Evolutionary conservation across 1,139 yeast genomes (phyloP), one percentile per base, ranked within the genome.

Genomic region (Sugiyamaella castrensis): DNA sequence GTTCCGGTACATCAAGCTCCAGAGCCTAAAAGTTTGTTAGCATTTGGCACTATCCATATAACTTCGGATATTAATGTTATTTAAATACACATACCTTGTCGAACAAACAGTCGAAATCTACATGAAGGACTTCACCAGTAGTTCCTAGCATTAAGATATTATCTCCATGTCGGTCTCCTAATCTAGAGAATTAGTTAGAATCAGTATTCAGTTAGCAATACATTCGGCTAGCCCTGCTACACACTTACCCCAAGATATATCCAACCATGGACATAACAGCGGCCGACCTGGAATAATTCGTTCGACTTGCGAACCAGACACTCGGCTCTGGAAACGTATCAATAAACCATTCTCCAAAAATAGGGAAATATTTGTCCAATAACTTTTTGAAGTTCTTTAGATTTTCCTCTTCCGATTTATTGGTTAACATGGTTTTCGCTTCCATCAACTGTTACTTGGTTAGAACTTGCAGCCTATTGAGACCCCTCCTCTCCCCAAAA

Each of bases 221-320:
- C 5, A 19, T 19, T 19, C 24, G 24, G 24, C 24, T 19, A 3
- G 24, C 24, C 24, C 13, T 2, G 26, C 6, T 12, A 15, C 11
- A n/a, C 37, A 26, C 49, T 32, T 43, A 50, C 44, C 73, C 77
- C 8, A 73, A 56, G 50, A 92, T 81, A 64, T 87, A 88, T 0
- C 99, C 98, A 7, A 92, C 95, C 73, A 94, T 89, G 0, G 98
- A 91, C 98, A 94, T 94, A 0, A 91, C 98, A 0, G 98, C 97
- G 27, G 87, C 72, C 0, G 96, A 82, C 47, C 96, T 73, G 0
- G 87, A 81, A 63, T 80, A 94, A 27, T 76, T 72, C 43, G 82
- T 82, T 50, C 98, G 72, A 1, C 94, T 87, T 45, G 77, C 76
- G 54, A 88, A 84, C 98, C 98, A 94, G 1, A 81, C 73, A 10